Conservation (phyloP, 2,329 filamentous ascomycete genomes). For the Apiospora kogelbergensis region DNA sequence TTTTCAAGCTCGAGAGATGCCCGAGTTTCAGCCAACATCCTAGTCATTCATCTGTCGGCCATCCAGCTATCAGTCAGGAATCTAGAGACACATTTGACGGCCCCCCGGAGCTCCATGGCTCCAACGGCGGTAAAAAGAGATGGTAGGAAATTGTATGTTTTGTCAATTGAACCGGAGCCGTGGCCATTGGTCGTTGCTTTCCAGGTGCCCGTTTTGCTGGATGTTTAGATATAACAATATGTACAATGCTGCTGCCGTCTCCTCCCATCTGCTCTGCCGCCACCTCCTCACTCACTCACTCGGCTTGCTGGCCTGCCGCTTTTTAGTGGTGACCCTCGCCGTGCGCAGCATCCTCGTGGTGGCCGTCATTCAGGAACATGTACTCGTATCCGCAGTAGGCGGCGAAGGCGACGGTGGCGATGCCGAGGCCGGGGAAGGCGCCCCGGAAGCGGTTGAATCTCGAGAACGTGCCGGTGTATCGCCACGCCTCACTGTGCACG, state of each 20-base stretch:
- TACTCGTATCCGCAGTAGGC: constrained; percentile 89
- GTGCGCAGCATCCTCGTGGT: constrained; percentile 56
- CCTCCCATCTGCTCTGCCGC: background rate
- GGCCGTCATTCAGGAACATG: constrained; percentile 75
- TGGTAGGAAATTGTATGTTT: background rate
- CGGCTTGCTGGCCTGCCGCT: constrained; percentile 10
- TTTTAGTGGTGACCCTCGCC: constrained; percentile 57
- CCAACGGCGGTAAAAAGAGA: background rate
- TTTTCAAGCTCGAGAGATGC: background rate
- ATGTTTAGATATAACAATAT: constrained; percentile 34
- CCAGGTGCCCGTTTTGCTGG: background rate
- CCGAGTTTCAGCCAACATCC: background rate
- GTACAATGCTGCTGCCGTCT: constrained; percentile 31
- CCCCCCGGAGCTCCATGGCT: background rate
- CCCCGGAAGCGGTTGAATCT: constrained; percentile 86
- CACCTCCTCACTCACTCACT: constrained; percentile 12
- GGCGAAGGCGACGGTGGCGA: constrained; percentile 86
- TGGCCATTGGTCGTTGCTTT: background rate
- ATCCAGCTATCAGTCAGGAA: background rate
- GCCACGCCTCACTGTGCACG: constrained; percentile 84
- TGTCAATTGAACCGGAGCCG: background rate
- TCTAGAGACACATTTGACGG: background rate
- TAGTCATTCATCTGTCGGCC: background rate
- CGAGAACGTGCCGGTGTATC: constrained; percentile 86
- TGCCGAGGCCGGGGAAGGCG: constrained; percentile 87